Evolutionary conservation across 176 grass and related monocot species (phyloP).

Genomic region (Puccinellia tenuiflora): DNA sequence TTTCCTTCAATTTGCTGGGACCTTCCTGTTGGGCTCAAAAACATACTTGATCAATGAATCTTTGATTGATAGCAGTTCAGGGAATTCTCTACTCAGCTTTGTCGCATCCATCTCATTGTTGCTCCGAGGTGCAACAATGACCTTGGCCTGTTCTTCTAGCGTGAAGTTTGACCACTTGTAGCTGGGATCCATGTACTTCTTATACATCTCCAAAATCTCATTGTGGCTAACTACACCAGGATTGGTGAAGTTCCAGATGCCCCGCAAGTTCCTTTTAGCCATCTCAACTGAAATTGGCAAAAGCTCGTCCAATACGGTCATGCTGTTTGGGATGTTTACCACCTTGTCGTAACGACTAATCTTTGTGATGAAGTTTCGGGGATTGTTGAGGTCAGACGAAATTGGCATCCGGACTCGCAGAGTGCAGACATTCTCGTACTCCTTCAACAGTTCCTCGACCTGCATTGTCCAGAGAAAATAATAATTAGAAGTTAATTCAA

Average conservation of each 20-base stretch:
- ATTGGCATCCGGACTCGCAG: slow-evolving; percentile 71
- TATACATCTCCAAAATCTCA: slow-evolving; percentile 78
- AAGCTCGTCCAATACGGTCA: slow-evolving; percentile 81
- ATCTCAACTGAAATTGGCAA: slow-evolving; percentile 77
- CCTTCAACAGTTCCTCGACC: slow-evolving; percentile 72
- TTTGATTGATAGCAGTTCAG: slow-evolving; percentile 68
- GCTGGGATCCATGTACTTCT: slow-evolving; percentile 46
- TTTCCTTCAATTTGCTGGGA: slow-evolving; percentile 31
- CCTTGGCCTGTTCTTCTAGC: slow-evolving; percentile 71
- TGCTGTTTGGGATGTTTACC: slow-evolving; percentile 76
- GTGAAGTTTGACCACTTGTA: slow-evolving; percentile 80
- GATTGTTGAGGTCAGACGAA: slow-evolving; percentile 71
- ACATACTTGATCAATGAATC: slow-evolving; percentile 73
- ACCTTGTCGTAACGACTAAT: slow-evolving; percentile 72
- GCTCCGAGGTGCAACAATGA: slow-evolving; percentile 68
- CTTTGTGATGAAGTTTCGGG: slow-evolving; percentile 84
- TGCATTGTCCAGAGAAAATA: slow-evolving; percentile 25
- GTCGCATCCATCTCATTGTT: slow-evolving; percentile 72
- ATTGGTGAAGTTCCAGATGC: slow-evolving; percentile 85
- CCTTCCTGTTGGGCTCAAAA: slow-evolving; percentile 75
- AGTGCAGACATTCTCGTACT: slow-evolving; percentile 77
- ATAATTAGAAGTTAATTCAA: slow-evolving; percentile 3
- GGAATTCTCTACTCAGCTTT: slow-evolving; percentile 72
- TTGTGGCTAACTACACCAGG: slow-evolving; percentile 71
- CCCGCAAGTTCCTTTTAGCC: slow-evolving; percentile 58